These are phyloP conservation scores for Ocimum tenuiflorum DNA, from an alignment of 257 asterid genomes.

Conservation along the genomic window DNA sequence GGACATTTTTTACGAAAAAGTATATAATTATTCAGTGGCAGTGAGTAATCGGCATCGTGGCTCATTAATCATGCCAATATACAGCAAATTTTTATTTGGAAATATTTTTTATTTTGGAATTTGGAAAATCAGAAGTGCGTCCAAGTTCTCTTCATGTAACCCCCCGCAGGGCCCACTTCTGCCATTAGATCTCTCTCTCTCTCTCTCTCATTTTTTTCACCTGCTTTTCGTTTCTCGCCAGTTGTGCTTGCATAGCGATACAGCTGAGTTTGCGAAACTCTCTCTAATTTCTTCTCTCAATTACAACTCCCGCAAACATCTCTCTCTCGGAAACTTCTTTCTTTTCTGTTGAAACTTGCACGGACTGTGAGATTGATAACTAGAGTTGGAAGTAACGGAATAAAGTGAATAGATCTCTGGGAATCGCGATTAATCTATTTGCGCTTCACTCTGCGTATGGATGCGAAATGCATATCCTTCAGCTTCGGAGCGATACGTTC, in stretches of 20 bases:
- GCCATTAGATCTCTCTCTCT: constrained; percentile 20
- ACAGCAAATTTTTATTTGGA: not conserved
- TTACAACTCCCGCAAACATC: not conserved
- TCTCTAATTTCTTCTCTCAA: constrained; percentile 8
- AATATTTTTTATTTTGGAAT: not conserved
- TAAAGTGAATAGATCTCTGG: not conserved
- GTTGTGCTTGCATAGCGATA: constrained; percentile 7
- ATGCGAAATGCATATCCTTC: constrained; percentile 14
- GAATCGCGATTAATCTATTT: not conserved
- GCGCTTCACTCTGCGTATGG: not conserved
- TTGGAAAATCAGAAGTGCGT: constrained; percentile 43
- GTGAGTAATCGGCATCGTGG: too few species aligned
- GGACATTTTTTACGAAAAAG: too few species aligned
- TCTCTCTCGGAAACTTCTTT: constrained; percentile 24
- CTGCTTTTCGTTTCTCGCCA: constrained; percentile 17
- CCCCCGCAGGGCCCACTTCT: constrained; percentile 37
- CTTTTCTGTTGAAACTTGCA: constrained; percentile 20
- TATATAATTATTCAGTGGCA: too few species aligned
- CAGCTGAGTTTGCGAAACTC: constrained; percentile 29
- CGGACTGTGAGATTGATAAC: constrained; percentile 7
- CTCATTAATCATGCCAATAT: too few species aligned
- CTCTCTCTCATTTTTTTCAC: constrained; percentile 11
- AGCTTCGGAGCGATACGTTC: constrained; percentile 5
- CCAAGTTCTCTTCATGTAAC: constrained; percentile 83
- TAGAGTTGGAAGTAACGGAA: not conserved